Base-by-base conservation (phyloP, 2,329 filamentous ascomycete species). In the Rachicladosporium sp. region DNA sequence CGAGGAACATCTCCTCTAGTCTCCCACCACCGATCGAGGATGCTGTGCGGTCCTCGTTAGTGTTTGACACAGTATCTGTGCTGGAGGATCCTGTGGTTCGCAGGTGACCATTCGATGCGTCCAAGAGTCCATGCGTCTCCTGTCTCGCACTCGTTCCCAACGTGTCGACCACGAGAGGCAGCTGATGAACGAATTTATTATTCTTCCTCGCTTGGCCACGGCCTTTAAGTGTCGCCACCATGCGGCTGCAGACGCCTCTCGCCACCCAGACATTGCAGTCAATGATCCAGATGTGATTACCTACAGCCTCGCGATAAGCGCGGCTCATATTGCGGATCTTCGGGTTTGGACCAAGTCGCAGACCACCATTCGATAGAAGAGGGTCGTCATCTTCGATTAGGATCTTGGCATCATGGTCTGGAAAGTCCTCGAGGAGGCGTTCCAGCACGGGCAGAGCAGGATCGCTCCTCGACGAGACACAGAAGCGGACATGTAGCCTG, bases 191-290 rank as follows among this genome's bases (percentile, higher is more conserved):
- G 53, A 98, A 91, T 58, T 95, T 96, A 69, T 95, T 96, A 69
- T 27, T 27, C 23, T 65, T 65, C 4, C 60, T 59, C 37, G 58
- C 54, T n/a, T 46, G 45, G 2, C 71, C 72, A 23, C 68, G 78
- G 1, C 91, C 93, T 55, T 76, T 80, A 1, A 98, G 69, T 58
- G 78, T 80, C 58, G 93, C 86, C 6, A 96, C 84, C 82, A 96
- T 91, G 40, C 88, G 76, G 0, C 82, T 86, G 35, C 82, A 77
- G 1, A 86, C 84, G 8, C 82, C 82, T 33, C 69, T 76, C 4
- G 77, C 77, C 29, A 95, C 73, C 91, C 93, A 98, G 37, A 98
- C 78, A 55, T 98, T 98, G 66, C 88, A 95, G 63, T 98, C 91
- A 12, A 93, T 74, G 37, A 95, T 80, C 91, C 91, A 98, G 13